These are phyloP conservation scores for Manihot esculenta DNA, from an alignment of 441 rosid species.

Conservation along the genomic window DNA sequence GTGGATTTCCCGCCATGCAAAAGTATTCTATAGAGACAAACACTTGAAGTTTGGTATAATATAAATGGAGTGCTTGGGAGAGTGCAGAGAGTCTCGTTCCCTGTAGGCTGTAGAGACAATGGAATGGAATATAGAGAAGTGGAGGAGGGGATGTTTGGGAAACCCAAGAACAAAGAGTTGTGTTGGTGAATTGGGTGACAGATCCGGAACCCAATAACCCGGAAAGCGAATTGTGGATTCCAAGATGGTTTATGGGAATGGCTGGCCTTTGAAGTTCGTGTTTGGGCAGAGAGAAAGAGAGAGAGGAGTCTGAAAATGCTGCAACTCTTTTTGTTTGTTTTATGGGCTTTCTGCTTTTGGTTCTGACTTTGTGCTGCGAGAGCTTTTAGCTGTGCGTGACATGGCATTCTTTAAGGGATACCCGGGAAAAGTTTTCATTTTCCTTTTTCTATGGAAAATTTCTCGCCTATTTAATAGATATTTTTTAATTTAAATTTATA, in stretches of 20 bases:
- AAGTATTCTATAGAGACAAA: background rate
- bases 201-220: conserved; percentile 61
- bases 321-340: background rate
- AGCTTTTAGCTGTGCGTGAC: background rate
- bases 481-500: too few species aligned
- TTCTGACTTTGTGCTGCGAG: conserved; percentile 11
- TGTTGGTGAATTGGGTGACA: conserved; percentile 55
- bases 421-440: conserved; percentile 15
- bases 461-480: too few species aligned
- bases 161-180: conserved; percentile 25
- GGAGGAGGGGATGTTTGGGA: conserved; percentile 3
- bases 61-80: background rate
- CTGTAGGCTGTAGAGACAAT: background rate
- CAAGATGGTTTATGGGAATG: conserved; percentile 26
- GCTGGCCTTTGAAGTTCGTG: conserved; percentile 8
- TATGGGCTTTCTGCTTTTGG: background rate
- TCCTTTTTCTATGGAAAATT: too few species aligned
- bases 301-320: background rate
- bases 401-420: background rate
- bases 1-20: conserved; percentile 50
- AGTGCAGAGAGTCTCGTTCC: too few species aligned
- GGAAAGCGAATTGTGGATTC: conserved; percentile 42
- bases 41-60: background rate
- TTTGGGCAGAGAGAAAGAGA: conserved; percentile 3
- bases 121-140: background rate